Conservation (phyloP, 108 stramenopile species). For the Seminavis robusta region DNA sequence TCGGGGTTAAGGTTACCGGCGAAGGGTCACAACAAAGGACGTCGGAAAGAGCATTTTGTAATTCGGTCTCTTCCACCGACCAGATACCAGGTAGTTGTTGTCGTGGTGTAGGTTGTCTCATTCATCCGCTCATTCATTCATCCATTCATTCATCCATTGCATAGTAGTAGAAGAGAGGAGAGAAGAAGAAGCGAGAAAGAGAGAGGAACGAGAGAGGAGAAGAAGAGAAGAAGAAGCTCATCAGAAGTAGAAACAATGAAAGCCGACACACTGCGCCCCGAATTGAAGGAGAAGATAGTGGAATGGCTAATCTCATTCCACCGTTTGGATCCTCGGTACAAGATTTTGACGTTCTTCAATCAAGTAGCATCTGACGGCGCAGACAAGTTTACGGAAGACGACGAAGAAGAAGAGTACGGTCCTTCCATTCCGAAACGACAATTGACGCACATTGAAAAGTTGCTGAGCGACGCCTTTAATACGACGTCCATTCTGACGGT, state of each 20-base stretch:
- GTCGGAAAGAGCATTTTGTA: too few species aligned
- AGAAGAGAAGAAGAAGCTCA: slow-evolving; percentile 4
- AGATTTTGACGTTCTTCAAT: slow-evolving; percentile 63
- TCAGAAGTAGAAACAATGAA: slow-evolving; percentile 5
- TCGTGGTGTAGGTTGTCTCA: too few species aligned
- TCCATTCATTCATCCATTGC: too few species aligned
- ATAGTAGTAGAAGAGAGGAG: too few species aligned
- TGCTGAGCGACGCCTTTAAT: slow-evolving; percentile 15
- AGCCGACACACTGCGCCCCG: slow-evolving; percentile 13
- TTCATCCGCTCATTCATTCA: too few species aligned
- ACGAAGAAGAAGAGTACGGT: slow-evolving; percentile 1
- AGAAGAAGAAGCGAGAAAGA: too few species aligned
- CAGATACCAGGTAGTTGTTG: too few species aligned
- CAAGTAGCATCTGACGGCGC: slow-evolving; percentile 48
- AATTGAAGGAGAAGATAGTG: slow-evolving; percentile 24
- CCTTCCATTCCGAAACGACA: slow-evolving; percentile 7
- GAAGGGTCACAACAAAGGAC: too few species aligned
- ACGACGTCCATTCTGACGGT: slow-evolving; percentile 36
- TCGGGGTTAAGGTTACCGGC: too few species aligned
- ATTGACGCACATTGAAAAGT: slow-evolving; percentile 46
- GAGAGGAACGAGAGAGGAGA: too few species aligned
- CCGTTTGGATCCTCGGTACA: slow-evolving; percentile 61
- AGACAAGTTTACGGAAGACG: slow-evolving; percentile 41
- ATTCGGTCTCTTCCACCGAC: too few species aligned
- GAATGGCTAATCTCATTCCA: slow-evolving; percentile 52